Conservation (phyloP, 495 filamentous ascomycete genomes). For the Penicillium coprophilum region DNA sequence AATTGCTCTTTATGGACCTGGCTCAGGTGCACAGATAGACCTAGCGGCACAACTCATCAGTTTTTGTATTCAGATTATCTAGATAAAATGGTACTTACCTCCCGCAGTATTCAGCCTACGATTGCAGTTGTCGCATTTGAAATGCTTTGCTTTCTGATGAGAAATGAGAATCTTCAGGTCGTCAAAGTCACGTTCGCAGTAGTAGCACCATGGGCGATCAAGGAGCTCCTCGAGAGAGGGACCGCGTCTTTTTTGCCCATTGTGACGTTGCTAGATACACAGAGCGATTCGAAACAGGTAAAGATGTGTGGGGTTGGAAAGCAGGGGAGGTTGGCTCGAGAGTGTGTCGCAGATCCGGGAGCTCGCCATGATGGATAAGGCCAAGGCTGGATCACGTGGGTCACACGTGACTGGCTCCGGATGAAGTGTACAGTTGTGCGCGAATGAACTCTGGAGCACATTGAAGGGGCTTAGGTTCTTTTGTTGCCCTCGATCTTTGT, state of each 20-base stretch:
- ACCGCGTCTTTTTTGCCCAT: slow-evolving; percentile 84
- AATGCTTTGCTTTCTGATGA: slow-evolving; percentile 98
- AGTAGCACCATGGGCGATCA: slow-evolving; percentile 93
- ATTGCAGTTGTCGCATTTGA: slow-evolving; percentile 89
- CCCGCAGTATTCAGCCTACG: slow-evolving; percentile 91
- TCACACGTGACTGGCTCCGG: background rate
- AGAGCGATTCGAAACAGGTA: background rate
- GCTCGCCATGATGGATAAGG: background rate
- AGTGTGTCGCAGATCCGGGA: background rate
- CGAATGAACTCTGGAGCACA: too few species aligned
- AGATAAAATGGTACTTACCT: slow-evolving; percentile 55
- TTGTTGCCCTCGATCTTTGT: too few species aligned
- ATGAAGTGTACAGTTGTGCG: too few species aligned
- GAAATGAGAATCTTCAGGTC: slow-evolving; percentile 93
- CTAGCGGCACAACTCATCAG: slow-evolving; percentile 43
- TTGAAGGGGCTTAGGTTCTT: too few species aligned
- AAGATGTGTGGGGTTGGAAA: background rate
- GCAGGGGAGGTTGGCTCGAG: background rate
- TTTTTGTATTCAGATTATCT: background rate
- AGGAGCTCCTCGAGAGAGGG: slow-evolving; percentile 87
- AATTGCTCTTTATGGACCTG: slow-evolving; percentile 96
- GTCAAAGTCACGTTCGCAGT: slow-evolving; percentile 98
- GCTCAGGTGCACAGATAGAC: slow-evolving; percentile 93
- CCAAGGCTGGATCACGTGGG: background rate
- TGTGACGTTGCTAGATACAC: slow-evolving; percentile 3